Evolutionary conservation across 805 yeast species (phyloP).

Genomic region (Zygosaccharomyces lentus): DNA sequence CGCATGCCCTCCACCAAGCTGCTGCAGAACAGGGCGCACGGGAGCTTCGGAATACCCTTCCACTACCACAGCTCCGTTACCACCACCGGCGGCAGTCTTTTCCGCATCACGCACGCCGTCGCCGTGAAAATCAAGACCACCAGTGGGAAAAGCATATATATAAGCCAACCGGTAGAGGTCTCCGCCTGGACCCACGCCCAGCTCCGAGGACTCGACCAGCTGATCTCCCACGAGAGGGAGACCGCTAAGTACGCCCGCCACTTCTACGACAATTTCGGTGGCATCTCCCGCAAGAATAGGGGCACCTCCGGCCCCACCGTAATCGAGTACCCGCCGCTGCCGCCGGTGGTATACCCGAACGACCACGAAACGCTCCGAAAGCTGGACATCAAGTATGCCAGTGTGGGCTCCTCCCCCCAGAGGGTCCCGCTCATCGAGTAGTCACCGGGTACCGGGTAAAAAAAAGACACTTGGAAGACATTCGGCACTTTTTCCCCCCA

Average conservation of each 20-base stretch:
- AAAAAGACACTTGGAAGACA: background rate
- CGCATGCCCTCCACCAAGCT: constrained; percentile 19
- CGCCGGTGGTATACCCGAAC: constrained; percentile 30
- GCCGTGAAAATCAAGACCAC: constrained; percentile 45
- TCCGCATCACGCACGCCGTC: constrained; percentile 49
- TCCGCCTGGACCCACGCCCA: constrained; percentile 49
- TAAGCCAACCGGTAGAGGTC: constrained; percentile 49
- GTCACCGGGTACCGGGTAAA: background rate
- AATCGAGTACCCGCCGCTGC: constrained; percentile 37
- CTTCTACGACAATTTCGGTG: constrained; percentile 36
- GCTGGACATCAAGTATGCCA: constrained; percentile 19
- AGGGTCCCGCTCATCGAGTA: constrained; percentile 26
- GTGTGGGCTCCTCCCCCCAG: constrained; percentile 6
- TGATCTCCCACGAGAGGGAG: constrained; percentile 52
- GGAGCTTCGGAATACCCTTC: constrained; percentile 31
- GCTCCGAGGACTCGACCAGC: constrained; percentile 46
- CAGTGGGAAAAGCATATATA: constrained; percentile 47
- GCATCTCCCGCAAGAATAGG: constrained; percentile 31
- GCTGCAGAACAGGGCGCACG: constrained; percentile 27
- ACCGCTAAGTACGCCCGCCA: constrained; percentile 37
- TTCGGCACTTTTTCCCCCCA: background rate
- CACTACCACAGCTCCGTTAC: constrained; percentile 48
- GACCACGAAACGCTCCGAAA: constrained; percentile 22
- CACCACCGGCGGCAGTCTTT: constrained; percentile 44
- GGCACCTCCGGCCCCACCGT: constrained; percentile 17